Evolutionary conservation across 345 rosid species (phyloP).

Genomic region (Sisymbrium altissimum): DNA sequence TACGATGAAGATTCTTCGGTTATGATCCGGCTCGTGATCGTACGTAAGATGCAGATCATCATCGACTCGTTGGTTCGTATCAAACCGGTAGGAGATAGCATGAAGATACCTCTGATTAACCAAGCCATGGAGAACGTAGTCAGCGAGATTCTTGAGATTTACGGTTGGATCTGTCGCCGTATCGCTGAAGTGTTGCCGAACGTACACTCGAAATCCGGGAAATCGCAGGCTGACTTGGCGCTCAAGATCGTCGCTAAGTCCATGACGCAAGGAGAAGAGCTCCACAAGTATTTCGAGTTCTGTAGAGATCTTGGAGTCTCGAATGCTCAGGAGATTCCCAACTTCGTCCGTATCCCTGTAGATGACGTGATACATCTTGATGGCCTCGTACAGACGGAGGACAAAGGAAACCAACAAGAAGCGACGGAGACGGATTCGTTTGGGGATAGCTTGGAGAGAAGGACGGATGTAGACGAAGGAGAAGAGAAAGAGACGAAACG

Average conservation of each 20-base stretch:
- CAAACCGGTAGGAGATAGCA: slow-evolving; percentile 47
- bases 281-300: slow-evolving; percentile 45
- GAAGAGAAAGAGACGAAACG: background rate
- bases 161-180: slow-evolving; percentile 56
- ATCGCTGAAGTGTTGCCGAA: slow-evolving; percentile 44
- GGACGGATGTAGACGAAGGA: background rate
- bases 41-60: slow-evolving; percentile 51
- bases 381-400: slow-evolving; percentile 38
- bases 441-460: background rate
- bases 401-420: background rate
- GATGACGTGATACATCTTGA: slow-evolving; percentile 48
- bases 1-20: slow-evolving; percentile 31
- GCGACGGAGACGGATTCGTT: background rate
- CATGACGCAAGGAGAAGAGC: slow-evolving; percentile 42
- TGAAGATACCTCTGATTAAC: slow-evolving; percentile 44
- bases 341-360: slow-evolving; percentile 42
- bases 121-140: slow-evolving; percentile 78
- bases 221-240: slow-evolving; percentile 48
- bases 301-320: slow-evolving; percentile 49
- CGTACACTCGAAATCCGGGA: slow-evolving; percentile 37
- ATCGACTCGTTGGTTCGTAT: slow-evolving; percentile 61
- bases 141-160: slow-evolving; percentile 55
- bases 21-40: slow-evolving; percentile 36
- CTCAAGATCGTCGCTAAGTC: slow-evolving; percentile 53
- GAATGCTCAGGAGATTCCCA: slow-evolving; percentile 51